phyloP scores from a whole-genome alignment of 441 rosid genomes.

The Mallotus repandus region DNA sequence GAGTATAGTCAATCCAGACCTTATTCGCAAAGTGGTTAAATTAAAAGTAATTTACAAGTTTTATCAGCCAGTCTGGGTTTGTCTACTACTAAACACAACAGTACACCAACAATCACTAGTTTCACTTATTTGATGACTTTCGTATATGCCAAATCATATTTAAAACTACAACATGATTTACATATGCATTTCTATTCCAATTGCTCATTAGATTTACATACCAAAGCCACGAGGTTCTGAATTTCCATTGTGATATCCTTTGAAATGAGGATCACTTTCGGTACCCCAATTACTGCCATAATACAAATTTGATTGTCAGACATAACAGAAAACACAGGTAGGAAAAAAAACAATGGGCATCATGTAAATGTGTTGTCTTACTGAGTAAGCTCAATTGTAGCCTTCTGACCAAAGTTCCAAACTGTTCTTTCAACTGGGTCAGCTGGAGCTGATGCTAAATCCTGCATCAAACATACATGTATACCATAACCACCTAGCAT shows the following conservation, averaged over 20 bases:
- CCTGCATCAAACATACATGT: slow-evolving; percentile 38
- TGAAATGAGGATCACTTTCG: slow-evolving; percentile 82
- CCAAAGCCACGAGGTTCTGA: slow-evolving; percentile 94
- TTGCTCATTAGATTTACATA: slow-evolving; percentile 29
- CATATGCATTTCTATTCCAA: background rate
- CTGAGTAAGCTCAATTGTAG: slow-evolving; percentile 89
- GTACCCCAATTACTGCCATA: slow-evolving; percentile 88
- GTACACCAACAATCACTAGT: too few relatives aligned
- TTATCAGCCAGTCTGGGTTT: background rate
- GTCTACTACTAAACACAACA: too few relatives aligned
- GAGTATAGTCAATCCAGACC: too few relatives aligned
- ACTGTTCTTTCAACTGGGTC: slow-evolving; percentile 70
- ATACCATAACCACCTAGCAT: slow-evolving; percentile 6
- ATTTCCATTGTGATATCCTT: slow-evolving; percentile 92
- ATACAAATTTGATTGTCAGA: slow-evolving; percentile 23
- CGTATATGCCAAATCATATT: too few relatives aligned
- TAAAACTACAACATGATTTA: too few relatives aligned
- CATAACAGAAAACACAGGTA: background rate
- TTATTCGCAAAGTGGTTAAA: background rate
- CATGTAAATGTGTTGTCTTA: slow-evolving; percentile 28
- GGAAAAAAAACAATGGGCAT: background rate
- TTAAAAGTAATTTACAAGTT: background rate
- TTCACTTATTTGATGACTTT: too few relatives aligned
- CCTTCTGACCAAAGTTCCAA: slow-evolving; percentile 76
- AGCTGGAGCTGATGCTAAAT: slow-evolving; percentile 61